Base-by-base conservation (phyloP, 371 early-diverging fungal genomes). In the Phascolomyces articulosus region DNA sequence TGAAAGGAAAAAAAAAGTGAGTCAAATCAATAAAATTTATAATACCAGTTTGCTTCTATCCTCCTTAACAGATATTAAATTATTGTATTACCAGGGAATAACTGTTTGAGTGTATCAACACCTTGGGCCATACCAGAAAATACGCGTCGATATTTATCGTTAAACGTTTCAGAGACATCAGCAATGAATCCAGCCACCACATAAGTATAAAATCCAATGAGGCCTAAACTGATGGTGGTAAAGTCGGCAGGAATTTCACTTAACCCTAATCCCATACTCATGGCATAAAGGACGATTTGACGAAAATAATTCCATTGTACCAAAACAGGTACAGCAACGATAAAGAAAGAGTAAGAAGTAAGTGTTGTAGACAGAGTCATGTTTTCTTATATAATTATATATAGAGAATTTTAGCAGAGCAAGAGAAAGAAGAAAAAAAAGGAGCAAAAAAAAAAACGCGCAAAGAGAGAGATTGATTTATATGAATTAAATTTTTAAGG, bases 81-180 rank as follows among this genome's bases (percentile, higher is more conserved):
- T 9, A 9, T 34, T 9, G 6, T 34, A 9, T 34, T 68, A 69
- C 69, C 64, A 34, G 69, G 69, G 15, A 69, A 69, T n/a, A 64
- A 23, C 29, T 64, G 57, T 23, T 57, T 38, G 27, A 57, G 23
- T 9, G 48, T 23, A 0, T 55, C 53, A 27, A 55, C 11, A 24
- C 48, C 68, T 13, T 18, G 23, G 3, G 60, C 24, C 53, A 57
- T 26, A 48, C 47, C 20, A 3, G 49, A 7, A 40, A 34, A 40
- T 29, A 34, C 38, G 3, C 40, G 23, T 57, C 28, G 40, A 51
- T 48, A 51, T 24, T 51, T 51, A 10, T 51, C 51, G 23, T 15
- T 38, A n/a, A 38, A 9, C 11, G 40, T 24, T 58, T 54, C 54
- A 4, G 44, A 20, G 21, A 57, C 41, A 6, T 58, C 58, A 4